These are phyloP conservation scores for Neocucurbitaria cava DNA, from an alignment of 2,329 filamentous ascomycete species.

Conservation along the genomic window DNA sequence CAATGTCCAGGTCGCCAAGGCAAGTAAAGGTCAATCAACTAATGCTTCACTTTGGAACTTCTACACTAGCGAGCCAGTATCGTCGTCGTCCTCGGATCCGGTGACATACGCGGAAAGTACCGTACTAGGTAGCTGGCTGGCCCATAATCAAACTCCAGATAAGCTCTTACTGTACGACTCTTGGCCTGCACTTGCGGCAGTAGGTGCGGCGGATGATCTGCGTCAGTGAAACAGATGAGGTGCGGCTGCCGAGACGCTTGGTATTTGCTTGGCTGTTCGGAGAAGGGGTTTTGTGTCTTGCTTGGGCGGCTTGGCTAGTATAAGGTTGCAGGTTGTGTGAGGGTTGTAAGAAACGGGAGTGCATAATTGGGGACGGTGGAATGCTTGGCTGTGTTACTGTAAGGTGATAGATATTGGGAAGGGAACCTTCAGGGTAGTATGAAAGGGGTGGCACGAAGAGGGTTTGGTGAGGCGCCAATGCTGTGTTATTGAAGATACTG, in stretches of 20 bases:
- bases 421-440: not conserved
- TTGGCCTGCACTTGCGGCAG: not conserved
- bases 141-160: not conserved
- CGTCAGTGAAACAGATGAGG: conserved; percentile 8
- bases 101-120: not conserved
- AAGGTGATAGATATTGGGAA: not conserved
- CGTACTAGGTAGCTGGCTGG: too few relatives aligned
- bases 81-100: not conserved
- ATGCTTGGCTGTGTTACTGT: conserved; percentile 12
- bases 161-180: not conserved
- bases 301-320: conserved; percentile 11
- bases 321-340: conserved; percentile 5
- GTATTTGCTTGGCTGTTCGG: conserved; percentile 12
- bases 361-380: not conserved
- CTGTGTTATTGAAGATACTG: not conserved
- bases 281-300: conserved; percentile 7
- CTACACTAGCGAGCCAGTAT: too few relatives aligned
- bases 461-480: not conserved
- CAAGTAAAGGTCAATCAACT: not conserved
- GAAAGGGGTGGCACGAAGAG: not conserved
- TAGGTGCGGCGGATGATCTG: conserved; percentile 5
- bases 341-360: not conserved
- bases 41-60: too few relatives aligned
- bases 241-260: conserved; percentile 9
- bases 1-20: not conserved